Conservation (phyloP, 208 protist genomes). For the Trichomonas tenax region DNA sequence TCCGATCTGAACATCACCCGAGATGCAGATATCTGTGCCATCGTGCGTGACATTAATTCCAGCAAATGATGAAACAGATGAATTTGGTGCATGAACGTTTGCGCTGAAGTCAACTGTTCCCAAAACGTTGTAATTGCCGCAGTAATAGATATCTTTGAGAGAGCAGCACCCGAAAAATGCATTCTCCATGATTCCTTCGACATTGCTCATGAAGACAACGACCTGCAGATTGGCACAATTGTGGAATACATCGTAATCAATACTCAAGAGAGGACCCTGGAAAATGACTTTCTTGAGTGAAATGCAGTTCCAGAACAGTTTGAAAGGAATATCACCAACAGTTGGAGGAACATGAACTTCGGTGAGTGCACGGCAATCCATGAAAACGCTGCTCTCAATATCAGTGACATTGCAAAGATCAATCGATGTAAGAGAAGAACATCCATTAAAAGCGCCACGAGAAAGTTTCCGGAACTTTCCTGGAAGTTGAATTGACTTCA, state of each 20-base stretch:
- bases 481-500: background rate
- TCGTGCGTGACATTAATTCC: background rate
- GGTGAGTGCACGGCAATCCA: background rate
- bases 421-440: background rate
- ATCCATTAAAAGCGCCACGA: background rate
- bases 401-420: background rate
- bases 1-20: background rate
- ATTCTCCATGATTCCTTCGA: background rate
- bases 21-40: background rate
- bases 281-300: background rate
- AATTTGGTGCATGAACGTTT: background rate
- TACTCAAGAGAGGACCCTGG: background rate
- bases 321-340: background rate
- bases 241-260: background rate
- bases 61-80: background rate
- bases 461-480: background rate
- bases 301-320: background rate
- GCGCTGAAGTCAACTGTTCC: background rate
- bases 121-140: background rate
- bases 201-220: background rate
- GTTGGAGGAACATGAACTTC: background rate
- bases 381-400: background rate
- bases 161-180: background rate
- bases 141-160: background rate
- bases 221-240: background rate